These are phyloP conservation scores for Quercus glauca DNA, from an alignment of 306 rosid species.

Conservation along the genomic window DNA sequence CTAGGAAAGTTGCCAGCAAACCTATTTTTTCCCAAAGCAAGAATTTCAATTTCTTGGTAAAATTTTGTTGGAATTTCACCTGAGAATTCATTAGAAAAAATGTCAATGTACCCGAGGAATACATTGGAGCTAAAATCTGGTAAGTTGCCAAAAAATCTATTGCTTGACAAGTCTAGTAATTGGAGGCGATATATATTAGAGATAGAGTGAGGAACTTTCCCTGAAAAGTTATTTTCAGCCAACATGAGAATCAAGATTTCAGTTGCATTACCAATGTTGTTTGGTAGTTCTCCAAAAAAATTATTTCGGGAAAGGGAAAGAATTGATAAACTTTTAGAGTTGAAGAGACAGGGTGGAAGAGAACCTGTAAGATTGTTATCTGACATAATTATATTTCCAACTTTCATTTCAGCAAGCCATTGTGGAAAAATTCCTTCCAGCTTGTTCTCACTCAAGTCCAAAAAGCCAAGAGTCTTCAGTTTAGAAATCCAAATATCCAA, in stretches of 20 bases:
- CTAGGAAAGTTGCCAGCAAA: too few species aligned
- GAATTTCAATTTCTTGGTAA: too few species aligned
- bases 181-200: too few species aligned
- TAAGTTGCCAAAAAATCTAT: too few species aligned
- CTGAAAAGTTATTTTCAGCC: constrained; percentile 23
- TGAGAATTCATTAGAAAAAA: too few species aligned
- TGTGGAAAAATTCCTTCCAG: constrained; percentile 25
- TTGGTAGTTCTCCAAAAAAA: constrained; percentile 25
- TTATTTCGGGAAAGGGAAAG: constrained; percentile 27
- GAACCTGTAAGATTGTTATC: constrained; percentile 25
- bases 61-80: too few species aligned
- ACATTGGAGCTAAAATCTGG: too few species aligned
- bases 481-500: constrained; percentile 34
- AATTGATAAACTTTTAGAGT: background rate
- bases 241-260: constrained; percentile 11
- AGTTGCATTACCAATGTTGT: constrained; percentile 20
- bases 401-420: constrained; percentile 30
- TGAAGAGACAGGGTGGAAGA: constrained; percentile 25
- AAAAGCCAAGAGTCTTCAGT: constrained; percentile 7
- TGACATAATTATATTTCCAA: constrained; percentile 21
- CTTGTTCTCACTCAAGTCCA: constrained; percentile 31
- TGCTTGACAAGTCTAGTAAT: too few species aligned
- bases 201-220: too few species aligned
- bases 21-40: too few species aligned
- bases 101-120: too few species aligned